Base-by-base conservation (phyloP, 2,329 filamentous ascomycete genomes). In the Fusarium sp. region DNA sequence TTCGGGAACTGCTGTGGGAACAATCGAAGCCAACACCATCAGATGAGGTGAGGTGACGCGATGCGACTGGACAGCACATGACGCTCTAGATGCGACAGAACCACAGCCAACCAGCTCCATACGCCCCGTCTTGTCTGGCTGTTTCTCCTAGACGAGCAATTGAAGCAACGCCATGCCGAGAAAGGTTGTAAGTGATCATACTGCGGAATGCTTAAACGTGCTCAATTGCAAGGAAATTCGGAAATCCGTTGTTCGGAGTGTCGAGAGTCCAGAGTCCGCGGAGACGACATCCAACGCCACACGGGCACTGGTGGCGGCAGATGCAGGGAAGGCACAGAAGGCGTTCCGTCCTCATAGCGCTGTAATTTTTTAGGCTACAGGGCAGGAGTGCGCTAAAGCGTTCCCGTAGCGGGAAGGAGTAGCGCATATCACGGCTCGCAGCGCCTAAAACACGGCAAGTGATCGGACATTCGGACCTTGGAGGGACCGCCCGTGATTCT, bases 41-140 rank as follows among this genome's bases (percentile, higher is more conserved):
- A 67, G 66, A 50, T 29, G 40, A 65, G 47, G 66, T 74, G 71
- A 74, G 68, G 62, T 65, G 71, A 74, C 62, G n/a, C 27, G 59
- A 50, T 27, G 45, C 42, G 42, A 47, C 42, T 47, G 14, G 42
- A 20, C 57, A 56, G 62, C 69, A 74, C 71, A 69, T 75, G 72
- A 70, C 66, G 38, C 52, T 40, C 57, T 47, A 45, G 35, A 54
- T 25, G 56, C 66, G 59, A 66, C 56, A 70, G 47, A 63, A 54
- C 52, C 38, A 69, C 54, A 29, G 52, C 52, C 57, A 63, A 47
- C 52, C 58, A 66, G 50, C 58, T 47, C 29, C 63, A 45, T 36
- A 31, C 50, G 60, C 57, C 60, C 25, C 29, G 36, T 65, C 58
- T 59, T 36, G 25, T 61, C 68, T 63, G 60, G 62, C 57, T 29